Base-by-base conservation (phyloP, 2,329 filamentous ascomycete species). In the Dactylonectria macrodidyma region DNA sequence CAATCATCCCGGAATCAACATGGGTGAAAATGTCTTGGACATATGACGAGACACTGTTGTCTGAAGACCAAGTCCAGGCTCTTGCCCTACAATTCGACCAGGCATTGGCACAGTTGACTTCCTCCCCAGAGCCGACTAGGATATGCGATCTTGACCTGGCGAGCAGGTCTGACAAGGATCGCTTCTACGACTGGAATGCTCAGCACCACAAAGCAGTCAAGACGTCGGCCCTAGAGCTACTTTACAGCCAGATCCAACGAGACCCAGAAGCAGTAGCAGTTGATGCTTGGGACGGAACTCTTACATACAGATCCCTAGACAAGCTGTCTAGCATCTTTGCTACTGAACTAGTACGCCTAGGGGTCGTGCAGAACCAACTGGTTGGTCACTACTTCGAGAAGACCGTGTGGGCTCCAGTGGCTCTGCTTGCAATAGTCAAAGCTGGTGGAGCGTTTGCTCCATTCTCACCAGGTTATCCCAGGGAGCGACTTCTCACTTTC, bases 121-220 rank as follows among this genome's bases (percentile, higher is more conserved):
- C 44, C 44, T 47, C 44, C n/a, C 19, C 44, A 47, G 44, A 47
- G 8, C 44, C 44, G 19, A 47, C 44, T 47, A 47, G 44, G 19
- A 47, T 47, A 22, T 47, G 44, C 8, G 44, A 47, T 47, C n/a
- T 47, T 47, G 44, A 47, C n/a, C 19, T 47, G 8, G 44, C 44
- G 19, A 47, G 44, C 44, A 47, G 19, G 8, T 47, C 19, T 24
- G 44, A 47, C 44, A 47, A 47, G 44, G 44, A 47, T 47, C 44
- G 44, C 44, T 47, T 47, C 44, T 47, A 47, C 44, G 44, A 47
- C 44, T 47, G 44, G 44, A 47, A 47, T 47, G n/a, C 44, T 47
- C n/a, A 47, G 44, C 44, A 47, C 44, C 44, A 47, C 44, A 24
- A 47, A 47, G 44, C 44, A 47, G 44, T 24, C 44, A 47, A 47